A percentile compares a stretch with the other conserved stretches of the same genome.
phyloP scores from a whole-genome alignment of 2,329 filamentous ascomycete species.

The Phyllosticta citrichinensis region DNA sequence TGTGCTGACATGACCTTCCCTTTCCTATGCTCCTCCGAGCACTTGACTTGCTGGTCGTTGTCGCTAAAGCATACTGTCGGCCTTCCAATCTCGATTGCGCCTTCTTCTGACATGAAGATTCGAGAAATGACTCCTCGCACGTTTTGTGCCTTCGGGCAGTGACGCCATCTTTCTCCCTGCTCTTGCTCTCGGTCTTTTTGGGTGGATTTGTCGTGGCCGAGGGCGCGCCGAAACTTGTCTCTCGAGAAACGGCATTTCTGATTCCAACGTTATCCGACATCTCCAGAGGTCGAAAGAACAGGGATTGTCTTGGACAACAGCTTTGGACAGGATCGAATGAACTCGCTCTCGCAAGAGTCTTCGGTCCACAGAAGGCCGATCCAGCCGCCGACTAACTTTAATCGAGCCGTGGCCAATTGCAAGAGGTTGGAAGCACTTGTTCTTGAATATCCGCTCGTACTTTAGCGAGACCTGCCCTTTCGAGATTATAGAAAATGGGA shows the following conservation, averaged over 20 bases:
- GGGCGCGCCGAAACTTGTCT: background rate
- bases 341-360: background rate
- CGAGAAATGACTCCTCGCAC: too few relatives aligned
- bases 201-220: background rate
- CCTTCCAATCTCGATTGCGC: background rate
- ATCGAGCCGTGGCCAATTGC: background rate
- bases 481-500: background rate
- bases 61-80: background rate
- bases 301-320: too few relatives aligned
- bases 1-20: background rate
- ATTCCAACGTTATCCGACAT: too few relatives aligned
- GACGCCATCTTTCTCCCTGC: background rate
- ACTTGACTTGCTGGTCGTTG: background rate
- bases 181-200: background rate
- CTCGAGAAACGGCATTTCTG: background rate
- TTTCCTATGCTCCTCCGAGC: background rate
- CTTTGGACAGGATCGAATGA: background rate
- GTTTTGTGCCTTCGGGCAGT: too few relatives aligned
- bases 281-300: too few relatives aligned
- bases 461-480: too few relatives aligned
- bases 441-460: too few relatives aligned
- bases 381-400: background rate
- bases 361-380: background rate
- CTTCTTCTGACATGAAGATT: too few relatives aligned
- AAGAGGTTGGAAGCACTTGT: too few relatives aligned